phyloP scores from a whole-genome alignment of 2,329 filamentous ascomycete species.

The Cladobotryum protrusum region DNA sequence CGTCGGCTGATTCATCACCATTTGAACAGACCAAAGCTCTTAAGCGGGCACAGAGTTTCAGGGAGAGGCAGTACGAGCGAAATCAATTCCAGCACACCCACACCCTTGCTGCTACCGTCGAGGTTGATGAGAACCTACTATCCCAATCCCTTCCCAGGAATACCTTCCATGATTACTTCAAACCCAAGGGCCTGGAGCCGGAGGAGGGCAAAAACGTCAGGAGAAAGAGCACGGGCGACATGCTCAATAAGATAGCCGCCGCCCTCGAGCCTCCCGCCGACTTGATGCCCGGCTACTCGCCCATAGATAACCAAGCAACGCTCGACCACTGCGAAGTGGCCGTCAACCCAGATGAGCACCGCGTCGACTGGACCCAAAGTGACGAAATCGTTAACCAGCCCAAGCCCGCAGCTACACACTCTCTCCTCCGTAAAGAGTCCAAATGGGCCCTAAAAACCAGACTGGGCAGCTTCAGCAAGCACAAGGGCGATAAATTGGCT shows the following conservation, averaged over 20 bases:
- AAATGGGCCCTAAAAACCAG: constrained; percentile 43
- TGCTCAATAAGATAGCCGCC: constrained; percentile 18
- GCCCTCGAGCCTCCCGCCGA: background rate
- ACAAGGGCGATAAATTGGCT: constrained; percentile 19
- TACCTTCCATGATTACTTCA: constrained; percentile 26
- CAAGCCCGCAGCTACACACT: constrained; percentile 14
- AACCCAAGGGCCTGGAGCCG: constrained; percentile 7
- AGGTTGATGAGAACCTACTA: constrained; percentile 21
- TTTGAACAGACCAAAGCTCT: constrained; percentile 31
- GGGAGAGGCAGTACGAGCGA: constrained; percentile 33
- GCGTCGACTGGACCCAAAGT: constrained; percentile 54
- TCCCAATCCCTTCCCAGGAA: constrained; percentile 18
- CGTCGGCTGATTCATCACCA: constrained; percentile 23
- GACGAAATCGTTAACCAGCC: constrained; percentile 35
- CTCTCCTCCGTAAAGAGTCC: constrained; percentile 40
- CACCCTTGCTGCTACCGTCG: constrained; percentile 31
- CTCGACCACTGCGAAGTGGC: constrained; percentile 20
- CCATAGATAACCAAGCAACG: constrained; percentile 1
- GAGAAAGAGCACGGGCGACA: constrained; percentile 34
- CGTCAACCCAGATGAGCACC: constrained; percentile 27
- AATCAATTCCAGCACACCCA: constrained; percentile 39
- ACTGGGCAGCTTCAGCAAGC: constrained; percentile 29
- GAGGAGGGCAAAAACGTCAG: constrained; percentile 15
- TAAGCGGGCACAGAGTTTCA: constrained; percentile 32
- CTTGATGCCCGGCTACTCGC: background rate